These are phyloP conservation scores for Claviceps sp. DNA, from an alignment of 2,329 filamentous ascomycete genomes.

Conservation along the genomic window DNA sequence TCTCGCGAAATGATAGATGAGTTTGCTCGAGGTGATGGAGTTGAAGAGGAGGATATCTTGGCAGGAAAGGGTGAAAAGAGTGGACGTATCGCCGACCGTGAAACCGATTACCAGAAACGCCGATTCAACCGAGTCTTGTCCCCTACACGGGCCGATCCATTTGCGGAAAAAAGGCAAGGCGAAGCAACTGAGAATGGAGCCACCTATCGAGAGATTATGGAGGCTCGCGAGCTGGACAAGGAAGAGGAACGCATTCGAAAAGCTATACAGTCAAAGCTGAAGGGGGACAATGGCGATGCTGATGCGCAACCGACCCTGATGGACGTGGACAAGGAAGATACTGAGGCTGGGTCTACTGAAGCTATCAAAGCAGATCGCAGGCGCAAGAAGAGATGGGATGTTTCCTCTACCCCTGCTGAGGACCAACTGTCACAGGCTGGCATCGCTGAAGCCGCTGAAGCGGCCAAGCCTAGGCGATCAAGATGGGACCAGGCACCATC, in stretches of 20 bases:
- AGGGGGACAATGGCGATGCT: constrained; percentile 43
- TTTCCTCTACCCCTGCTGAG: constrained; percentile 43
- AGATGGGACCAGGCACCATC: constrained; percentile 78
- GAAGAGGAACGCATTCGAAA: constrained; percentile 81
- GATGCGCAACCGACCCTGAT: constrained; percentile 67
- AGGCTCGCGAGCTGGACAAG: constrained; percentile 74
- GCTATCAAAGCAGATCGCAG: constrained; percentile 53
- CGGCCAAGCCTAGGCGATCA: constrained; percentile 59
- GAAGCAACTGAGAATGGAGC: constrained; percentile 57
- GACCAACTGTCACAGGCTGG: constrained; percentile 36
- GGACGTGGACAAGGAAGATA: constrained; percentile 59
- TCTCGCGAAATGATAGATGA: constrained; percentile 87
- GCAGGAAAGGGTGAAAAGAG: constrained; percentile 73
- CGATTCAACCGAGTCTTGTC: constrained; percentile 80
- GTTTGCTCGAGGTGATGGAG: constrained; percentile 70
- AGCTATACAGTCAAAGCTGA: constrained; percentile 61
- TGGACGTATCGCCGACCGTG: constrained; percentile 79
- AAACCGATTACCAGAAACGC: constrained; percentile 96
- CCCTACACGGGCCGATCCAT: constrained; percentile 74
- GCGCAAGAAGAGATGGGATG: constrained; percentile 93
- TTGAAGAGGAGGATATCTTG: constrained; percentile 85
- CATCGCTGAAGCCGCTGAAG: constrained; percentile 36
- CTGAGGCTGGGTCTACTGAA: constrained; percentile 55
- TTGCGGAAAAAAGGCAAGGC: constrained; percentile 60
- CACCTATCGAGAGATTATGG: constrained; percentile 86